Evolutionary conservation across 2,329 filamentous ascomycete species (phyloP), one percentile per base, ranked within the genome.

Genomic region (Aspergillus carbonarius): DNA sequence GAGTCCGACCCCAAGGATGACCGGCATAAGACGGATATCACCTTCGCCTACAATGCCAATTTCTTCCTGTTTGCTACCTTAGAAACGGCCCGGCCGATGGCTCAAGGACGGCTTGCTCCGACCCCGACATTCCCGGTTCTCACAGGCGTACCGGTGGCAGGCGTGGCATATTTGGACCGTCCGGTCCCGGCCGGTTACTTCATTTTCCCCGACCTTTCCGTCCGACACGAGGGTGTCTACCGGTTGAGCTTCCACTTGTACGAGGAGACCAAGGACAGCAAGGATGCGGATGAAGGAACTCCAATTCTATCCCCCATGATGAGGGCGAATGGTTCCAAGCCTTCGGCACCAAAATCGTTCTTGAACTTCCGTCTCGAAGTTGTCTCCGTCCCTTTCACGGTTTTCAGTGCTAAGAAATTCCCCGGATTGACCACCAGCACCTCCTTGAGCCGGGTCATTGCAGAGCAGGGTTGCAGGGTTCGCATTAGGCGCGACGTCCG

Each of bases 361-460:
- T 90, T 96, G 63, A 89, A 92, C 70, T 93, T 92, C 79, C 85
- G 93, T 55, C 85, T 97, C 78, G 92, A 96, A 74, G 90, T 97
- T 68, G 92, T 93, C 80, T 96, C 95, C 0, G 79, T 83, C 12
- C 87, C 91, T 0, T 98, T 99, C 74, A 88, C 86, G 50, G 95
- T 98, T 42, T 98, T 85, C 80, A 97, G 93, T 68, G 95, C 95
- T 53, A 99, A 98, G 87, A 98, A 97, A 80, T 99, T 99, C 79
- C 95, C 95, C 15, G 95, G 93, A 17, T 81, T 98, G 59, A 89
- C 90, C 46, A 91, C 95, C 74, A 97, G 92, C 78, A 99, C 95
- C 0, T 81, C 85, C 12, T 81, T 98, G 51, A 97, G 93, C 77
- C 89, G 93, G 62, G 89, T 91, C 35, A 92, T 99, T 44, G 93